Base-by-base conservation (phyloP, 2,329 filamentous ascomycete species). In the Alternaria triticina region DNA sequence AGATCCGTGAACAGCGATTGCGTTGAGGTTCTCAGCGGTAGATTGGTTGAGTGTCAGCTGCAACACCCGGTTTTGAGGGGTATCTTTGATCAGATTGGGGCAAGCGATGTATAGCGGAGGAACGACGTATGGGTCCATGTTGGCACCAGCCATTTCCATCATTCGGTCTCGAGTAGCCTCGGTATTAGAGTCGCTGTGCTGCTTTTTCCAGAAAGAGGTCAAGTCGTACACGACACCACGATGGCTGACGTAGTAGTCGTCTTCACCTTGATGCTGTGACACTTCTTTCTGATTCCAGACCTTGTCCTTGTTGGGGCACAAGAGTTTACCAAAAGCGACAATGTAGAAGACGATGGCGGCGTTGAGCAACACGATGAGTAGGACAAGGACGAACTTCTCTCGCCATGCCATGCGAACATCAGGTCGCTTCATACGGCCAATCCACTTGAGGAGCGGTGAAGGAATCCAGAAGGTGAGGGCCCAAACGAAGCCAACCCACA, bases 341-440 rank as follows among this genome's bases (percentile, higher is more conserved):
- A 99, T 97, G 87, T 93, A 97, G 82, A 99, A 99, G 61, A 97
- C 85, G 65, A 99, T 88, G 27, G 88, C 76, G 43, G 78, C 93
- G 80, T 99, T 99, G 70, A 97, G 81, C 12, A 99, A 73, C 28
- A 92, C 77, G 70, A 99, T 98, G 56, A 97, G 73, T 62, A 92
- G 84, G 50, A 94, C 89, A 11, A 99, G 84, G 0, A 96, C 91
- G 11, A 99, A 55, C 81, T 99, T 99, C 76, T 99, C 96, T 80
- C 96, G 88, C 96, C 96, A 99, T 0, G 96, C 96, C 88, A 97
- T 92, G 25, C 96, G 92, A 9, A 99, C 93, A 81, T 99, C 96
- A 2, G 94, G 96, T 59, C 96, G 90, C 82, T 97, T 96, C 96
- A 99, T 99, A 22, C 95, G 92, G 30, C 96, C 96, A 61, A 98